These are phyloP conservation scores for Austropuccinia psidii DNA, from an alignment of 1,284 basidiomycete genomes.

Conservation along the genomic window DNA sequence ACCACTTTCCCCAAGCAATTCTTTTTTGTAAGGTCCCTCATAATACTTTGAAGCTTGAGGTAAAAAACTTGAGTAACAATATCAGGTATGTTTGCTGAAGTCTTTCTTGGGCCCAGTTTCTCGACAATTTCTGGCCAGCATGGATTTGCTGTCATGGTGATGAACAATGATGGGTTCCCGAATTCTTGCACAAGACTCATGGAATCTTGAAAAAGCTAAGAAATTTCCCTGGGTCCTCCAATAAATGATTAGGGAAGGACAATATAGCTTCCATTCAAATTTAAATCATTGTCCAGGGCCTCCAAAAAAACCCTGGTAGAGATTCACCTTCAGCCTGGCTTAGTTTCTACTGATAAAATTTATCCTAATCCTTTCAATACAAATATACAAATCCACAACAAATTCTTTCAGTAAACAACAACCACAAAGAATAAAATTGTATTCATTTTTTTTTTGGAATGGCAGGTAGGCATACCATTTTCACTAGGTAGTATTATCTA, in stretches of 20 bases:
- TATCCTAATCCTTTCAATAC: neutral
- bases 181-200: conserved; percentile 47
- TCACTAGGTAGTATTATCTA: neutral
- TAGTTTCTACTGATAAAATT: neutral
- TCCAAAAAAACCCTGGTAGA: neutral
- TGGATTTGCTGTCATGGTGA: too few relatives aligned
- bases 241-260: conserved; percentile 51
- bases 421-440: neutral
- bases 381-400: too few relatives aligned
- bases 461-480: neutral
- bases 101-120: too few relatives aligned
- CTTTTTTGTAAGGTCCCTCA: conserved; percentile 49
- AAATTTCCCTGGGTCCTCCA: conserved; percentile 50
- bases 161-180: conserved; percentile 50
- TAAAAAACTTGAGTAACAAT: conserved; percentile 53
- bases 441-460: neutral
- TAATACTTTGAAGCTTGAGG: conserved; percentile 49
- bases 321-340: neutral
- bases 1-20: conserved; percentile 47
- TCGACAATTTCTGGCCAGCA: too few relatives aligned
- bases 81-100: conserved; percentile 51
- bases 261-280: conserved; percentile 37
- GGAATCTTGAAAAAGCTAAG: conserved; percentile 48
- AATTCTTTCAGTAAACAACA: neutral
- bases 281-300: too few relatives aligned